Conservation (phyloP, 202 grass and related monocot species). For the Zoysia matrella region DNA sequence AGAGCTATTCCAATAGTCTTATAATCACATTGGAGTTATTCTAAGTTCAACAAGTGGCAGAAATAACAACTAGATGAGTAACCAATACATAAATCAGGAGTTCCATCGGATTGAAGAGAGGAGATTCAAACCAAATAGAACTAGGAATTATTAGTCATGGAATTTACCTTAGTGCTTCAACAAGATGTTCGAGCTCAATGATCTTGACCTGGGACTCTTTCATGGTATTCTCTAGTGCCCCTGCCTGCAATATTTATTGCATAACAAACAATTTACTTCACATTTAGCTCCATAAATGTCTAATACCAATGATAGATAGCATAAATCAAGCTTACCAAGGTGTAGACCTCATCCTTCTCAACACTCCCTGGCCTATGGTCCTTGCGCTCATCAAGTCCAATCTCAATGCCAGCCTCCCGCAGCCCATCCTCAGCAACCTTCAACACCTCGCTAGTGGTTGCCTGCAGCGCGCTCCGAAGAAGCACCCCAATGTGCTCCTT, state of each 20-base stretch:
- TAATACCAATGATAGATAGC: background rate
- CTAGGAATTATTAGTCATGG: background rate
- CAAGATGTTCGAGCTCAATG: slow-evolving; percentile 89
- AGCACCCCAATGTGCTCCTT: slow-evolving; percentile 91
- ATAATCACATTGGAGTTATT: background rate
- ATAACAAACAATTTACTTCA: slow-evolving; percentile 6
- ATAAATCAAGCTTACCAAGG: slow-evolving; percentile 54
- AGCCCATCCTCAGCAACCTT: slow-evolving; percentile 87
- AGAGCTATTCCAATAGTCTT: background rate
- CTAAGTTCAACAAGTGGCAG: background rate
- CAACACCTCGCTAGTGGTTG: slow-evolving; percentile 70
- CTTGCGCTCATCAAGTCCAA: slow-evolving; percentile 56
- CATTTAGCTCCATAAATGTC: background rate
- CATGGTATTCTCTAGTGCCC: slow-evolving; percentile 85
- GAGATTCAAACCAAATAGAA: background rate
- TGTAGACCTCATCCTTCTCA: slow-evolving; percentile 85
- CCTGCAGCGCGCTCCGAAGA: slow-evolving; percentile 70
- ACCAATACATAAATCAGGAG: background rate
- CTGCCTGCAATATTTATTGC: slow-evolving; percentile 58
- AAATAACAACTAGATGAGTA: background rate
- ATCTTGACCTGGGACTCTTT: slow-evolving; percentile 96
- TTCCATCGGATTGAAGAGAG: background rate
- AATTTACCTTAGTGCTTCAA: slow-evolving; percentile 89
- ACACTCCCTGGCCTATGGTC: slow-evolving; percentile 52
- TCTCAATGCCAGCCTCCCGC: slow-evolving; percentile 81